phyloP scores from a whole-genome alignment of 306 rosid genomes.

The Cyamopsis tetragonoloba region DNA sequence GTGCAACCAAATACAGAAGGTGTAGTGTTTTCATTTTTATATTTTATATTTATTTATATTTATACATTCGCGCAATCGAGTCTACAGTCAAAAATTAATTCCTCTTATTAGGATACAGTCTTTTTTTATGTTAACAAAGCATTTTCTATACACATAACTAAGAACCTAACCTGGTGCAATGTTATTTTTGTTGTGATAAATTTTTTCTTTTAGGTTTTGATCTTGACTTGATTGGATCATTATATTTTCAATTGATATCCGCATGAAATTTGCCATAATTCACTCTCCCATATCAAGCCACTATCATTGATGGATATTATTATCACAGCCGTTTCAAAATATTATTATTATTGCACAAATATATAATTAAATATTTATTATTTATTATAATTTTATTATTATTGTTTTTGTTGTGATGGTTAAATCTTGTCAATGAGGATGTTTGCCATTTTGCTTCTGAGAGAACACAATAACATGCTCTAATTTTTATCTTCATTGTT shows the following conservation, averaged over 20 bases:
- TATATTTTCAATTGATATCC: not conserved
- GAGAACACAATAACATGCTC: not conserved
- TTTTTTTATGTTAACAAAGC: too few species aligned
- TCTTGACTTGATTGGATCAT: not conserved
- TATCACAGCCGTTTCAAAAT: slow-evolving; percentile 50
- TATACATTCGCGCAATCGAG: too few species aligned
- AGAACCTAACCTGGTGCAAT: too few species aligned
- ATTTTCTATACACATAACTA: too few species aligned
- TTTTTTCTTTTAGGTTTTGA: too few species aligned
- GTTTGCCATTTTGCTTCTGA: not conserved
- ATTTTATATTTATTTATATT: too few species aligned
- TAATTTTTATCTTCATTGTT: not conserved
- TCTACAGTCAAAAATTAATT: too few species aligned
- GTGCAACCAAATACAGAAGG: not conserved
- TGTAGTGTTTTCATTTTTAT: too few species aligned
- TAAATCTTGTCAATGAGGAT: not conserved
- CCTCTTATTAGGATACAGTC: too few species aligned
- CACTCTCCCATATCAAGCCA: slow-evolving; percentile 53
- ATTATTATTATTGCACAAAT: too few species aligned
- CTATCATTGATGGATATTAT: slow-evolving; percentile 37
- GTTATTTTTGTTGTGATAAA: too few species aligned
- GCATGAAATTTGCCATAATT: slow-evolving; percentile 52
- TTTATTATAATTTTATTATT: not conserved
- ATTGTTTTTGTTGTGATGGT: not conserved
- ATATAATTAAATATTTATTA: slow-evolving; percentile 10